These are phyloP conservation scores for Penicillium sp. DNA, from an alignment of 2,329 filamentous ascomycete genomes.

Conservation along the genomic window DNA sequence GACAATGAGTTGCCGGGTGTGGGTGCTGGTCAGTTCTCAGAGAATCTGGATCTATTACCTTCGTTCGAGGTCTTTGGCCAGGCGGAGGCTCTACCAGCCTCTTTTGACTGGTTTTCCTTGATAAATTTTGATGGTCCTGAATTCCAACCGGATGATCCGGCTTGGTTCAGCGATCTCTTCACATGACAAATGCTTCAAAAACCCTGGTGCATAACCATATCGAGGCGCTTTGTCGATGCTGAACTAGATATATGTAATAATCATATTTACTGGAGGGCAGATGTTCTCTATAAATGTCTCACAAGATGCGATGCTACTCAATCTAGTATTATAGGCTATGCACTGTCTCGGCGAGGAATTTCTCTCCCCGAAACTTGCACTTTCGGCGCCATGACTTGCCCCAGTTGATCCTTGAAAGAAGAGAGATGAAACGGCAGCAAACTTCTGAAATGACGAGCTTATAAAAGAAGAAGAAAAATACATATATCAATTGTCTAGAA, in stretches of 20 bases:
- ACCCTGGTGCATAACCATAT: too few relatives aligned
- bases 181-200: too few relatives aligned
- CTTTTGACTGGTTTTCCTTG: constrained; percentile 3
- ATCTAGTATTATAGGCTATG: not conserved
- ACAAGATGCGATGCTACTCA: too few relatives aligned
- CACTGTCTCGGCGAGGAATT: constrained; percentile 29
- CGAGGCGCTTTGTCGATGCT: too few relatives aligned
- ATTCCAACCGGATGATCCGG: not conserved
- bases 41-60: not conserved
- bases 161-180: not conserved
- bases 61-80: not conserved
- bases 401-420: constrained; percentile 35
- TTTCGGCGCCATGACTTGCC: constrained; percentile 39
- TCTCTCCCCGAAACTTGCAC: constrained; percentile 30
- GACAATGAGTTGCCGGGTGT: not conserved
- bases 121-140: not conserved
- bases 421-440: too few relatives aligned
- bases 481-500: too few relatives aligned
- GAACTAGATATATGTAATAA: too few relatives aligned
- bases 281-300: too few relatives aligned
- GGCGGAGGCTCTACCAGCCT: not conserved
- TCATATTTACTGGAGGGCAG: too few relatives aligned
- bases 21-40: not conserved
- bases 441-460: too few relatives aligned
- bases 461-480: too few relatives aligned